Conservation (phyloP, 441 rosid genomes). For the Bocquillonia castaneifolia region DNA sequence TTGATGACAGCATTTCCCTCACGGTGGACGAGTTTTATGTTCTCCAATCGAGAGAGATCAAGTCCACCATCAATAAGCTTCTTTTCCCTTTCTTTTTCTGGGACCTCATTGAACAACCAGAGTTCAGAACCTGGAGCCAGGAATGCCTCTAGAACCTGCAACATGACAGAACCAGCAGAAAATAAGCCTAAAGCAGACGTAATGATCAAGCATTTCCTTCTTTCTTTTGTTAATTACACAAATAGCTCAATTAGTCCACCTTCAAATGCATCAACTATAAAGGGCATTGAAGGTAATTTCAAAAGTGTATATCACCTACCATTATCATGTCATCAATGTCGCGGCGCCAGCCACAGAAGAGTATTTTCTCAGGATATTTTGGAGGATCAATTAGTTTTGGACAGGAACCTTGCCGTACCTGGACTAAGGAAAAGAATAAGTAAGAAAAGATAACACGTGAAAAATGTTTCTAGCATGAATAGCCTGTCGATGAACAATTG, state of each 20-base stretch:
- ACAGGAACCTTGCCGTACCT: slow-evolving; percentile 51
- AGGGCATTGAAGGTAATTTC: neutral
- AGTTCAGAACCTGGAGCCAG: slow-evolving; percentile 88
- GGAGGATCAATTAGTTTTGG: slow-evolving; percentile 69
- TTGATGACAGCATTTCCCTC: slow-evolving; percentile 83
- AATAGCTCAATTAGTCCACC: neutral
- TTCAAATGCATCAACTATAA: neutral
- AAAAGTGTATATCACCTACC: slow-evolving; percentile 32
- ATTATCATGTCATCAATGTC: slow-evolving; percentile 93
- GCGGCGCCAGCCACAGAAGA: slow-evolving; percentile 95
- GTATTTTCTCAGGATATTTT: slow-evolving; percentile 81
- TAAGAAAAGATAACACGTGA: slow-evolving; percentile 14
- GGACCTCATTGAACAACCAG: slow-evolving; percentile 94
- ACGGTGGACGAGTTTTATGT: slow-evolving; percentile 73
- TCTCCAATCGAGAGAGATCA: slow-evolving; percentile 45
- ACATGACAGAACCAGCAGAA: slow-evolving; percentile 5
- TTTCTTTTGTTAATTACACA: neutral
- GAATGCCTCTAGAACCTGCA: slow-evolving; percentile 78
- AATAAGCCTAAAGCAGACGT: slow-evolving; percentile 5
- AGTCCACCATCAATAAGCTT: slow-evolving; percentile 78
- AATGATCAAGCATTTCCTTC: neutral
- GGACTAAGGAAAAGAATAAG: slow-evolving; percentile 20
- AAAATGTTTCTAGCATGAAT: slow-evolving; percentile 4
- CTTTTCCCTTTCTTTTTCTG: slow-evolving; percentile 69
- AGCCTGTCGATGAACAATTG: neutral